Evolutionary conservation across 371 early-diverging fungal species (phyloP).

Genomic region (Lichtheimia ramosa): DNA sequence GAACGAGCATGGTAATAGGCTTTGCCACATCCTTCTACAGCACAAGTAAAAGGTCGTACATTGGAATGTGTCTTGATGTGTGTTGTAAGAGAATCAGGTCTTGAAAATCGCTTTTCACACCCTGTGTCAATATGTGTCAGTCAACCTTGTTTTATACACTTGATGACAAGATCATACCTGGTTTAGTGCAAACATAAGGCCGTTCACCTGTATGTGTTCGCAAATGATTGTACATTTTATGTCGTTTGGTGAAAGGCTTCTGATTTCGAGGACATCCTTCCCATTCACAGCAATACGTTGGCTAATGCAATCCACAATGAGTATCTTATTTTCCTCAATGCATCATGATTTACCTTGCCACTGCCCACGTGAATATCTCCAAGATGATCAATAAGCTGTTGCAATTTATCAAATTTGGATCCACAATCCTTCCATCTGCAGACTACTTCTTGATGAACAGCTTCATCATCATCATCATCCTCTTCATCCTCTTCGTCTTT

Average conservation of each 20-base stretch:
- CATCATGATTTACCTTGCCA: slow-evolving; percentile 15
- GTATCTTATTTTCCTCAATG: background rate
- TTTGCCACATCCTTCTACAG: slow-evolving; percentile 62
- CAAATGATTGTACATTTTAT: slow-evolving; percentile 87
- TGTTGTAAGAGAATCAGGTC: slow-evolving; percentile 87
- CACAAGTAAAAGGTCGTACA: slow-evolving; percentile 70
- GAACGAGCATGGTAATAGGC: slow-evolving; percentile 83
- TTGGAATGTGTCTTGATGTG: slow-evolving; percentile 89
- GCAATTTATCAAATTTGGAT: slow-evolving; percentile 37
- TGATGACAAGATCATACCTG: slow-evolving; percentile 16
- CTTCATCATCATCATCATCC: slow-evolving; percentile 17
- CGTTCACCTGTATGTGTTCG: slow-evolving; percentile 89
- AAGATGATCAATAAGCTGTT: slow-evolving; percentile 55
- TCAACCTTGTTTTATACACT: background rate
- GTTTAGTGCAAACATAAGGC: slow-evolving; percentile 54
- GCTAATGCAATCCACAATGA: slow-evolving; percentile 17
- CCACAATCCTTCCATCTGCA: slow-evolving; percentile 64
- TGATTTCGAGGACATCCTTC: slow-evolving; percentile 71
- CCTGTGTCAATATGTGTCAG: slow-evolving; percentile 22
- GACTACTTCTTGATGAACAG: slow-evolving; percentile 5
- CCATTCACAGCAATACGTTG: slow-evolving; percentile 83
- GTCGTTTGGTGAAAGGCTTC: slow-evolving; percentile 85
- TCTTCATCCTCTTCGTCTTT: background rate
- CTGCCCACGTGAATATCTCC: slow-evolving; percentile 60
- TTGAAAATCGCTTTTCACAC: slow-evolving; percentile 82